Conservation (phyloP, 305 asterid genomes). For the Fraxinus ornus region DNA sequence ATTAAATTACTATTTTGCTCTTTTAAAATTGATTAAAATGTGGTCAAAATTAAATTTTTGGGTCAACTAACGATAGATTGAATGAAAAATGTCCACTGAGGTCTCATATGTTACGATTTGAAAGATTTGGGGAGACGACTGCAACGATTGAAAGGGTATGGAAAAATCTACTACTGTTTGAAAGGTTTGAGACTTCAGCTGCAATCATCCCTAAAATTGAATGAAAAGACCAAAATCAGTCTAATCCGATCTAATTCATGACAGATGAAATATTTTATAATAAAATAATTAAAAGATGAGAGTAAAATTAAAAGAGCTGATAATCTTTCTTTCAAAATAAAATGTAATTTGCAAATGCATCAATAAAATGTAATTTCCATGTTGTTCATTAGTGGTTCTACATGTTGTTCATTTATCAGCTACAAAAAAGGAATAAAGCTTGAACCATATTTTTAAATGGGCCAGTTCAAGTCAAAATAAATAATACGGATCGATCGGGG, state of each 20-base stretch:
- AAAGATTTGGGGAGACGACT: not conserved
- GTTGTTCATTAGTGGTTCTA: too few relatives aligned
- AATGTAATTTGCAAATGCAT: not conserved
- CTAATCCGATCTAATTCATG: not conserved
- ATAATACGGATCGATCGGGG: too few relatives aligned
- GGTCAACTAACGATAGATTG: not conserved
- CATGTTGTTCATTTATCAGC: not conserved
- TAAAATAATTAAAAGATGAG: not conserved
- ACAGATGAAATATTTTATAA: not conserved
- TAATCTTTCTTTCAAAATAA: not conserved
- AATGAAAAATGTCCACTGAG: not conserved
- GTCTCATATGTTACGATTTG: not conserved
- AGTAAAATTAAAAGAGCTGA: not conserved
- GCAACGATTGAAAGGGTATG: too few relatives aligned
- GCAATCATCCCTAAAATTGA: not conserved
- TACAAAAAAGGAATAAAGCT: not conserved
- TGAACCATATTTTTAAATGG: not conserved
- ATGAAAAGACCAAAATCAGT: not conserved
- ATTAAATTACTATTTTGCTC: not conserved
- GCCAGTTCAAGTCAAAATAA: not conserved
- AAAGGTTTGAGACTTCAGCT: not conserved
- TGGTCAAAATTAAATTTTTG: not conserved
- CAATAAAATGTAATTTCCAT: too few relatives aligned
- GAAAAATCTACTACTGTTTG: too few relatives aligned
- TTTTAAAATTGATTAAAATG: not conserved